Evolutionary conservation across 352 stramenopile genomes (phyloP), one percentile per base, ranked within the genome.

Genomic region (Globisporangium megalacanthum): DNA sequence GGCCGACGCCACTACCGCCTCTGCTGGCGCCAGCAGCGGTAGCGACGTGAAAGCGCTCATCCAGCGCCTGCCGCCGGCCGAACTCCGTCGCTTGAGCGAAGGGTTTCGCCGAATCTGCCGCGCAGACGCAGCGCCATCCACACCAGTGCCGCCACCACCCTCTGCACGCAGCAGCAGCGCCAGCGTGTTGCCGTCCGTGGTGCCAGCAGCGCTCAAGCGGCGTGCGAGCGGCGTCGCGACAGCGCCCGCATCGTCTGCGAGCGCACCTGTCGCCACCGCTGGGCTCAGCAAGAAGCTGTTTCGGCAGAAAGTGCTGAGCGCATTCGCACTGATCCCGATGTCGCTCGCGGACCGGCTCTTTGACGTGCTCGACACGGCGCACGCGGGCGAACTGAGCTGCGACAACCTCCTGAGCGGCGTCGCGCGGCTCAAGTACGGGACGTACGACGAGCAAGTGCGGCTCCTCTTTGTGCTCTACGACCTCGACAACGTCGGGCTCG

Each of bases 391-490:
- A 49, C 52, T 95, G 50, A 88, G 68, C 20, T 70, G 86, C 2
- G 68, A 68, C 17, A 83, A 86, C 20, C 65, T 95, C 20, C 60
- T 95, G 4, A 77, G 71, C 17, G 85, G 81, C 15, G 66, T 95
- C 29, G 79, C 83, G 29, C 78, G 83, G 64, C 77, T 91, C 29
- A 90, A 92, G 60, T 69, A 90, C 44, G 80, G 82, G 15, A 83
- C 79, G 44, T 73, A 72, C 22, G 79, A 91, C 17, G 84, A 92
- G 54, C 82, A 88, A 35, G 66, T 86, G 54, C 79, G 86, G 42
- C 61, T 95, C 51, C 69, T 95, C 11, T 95, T 93, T 54, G 79
- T 75, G 36, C 85, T 95, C 56, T 95, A 95, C 69, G 85, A 95
- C 58, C 59, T 92, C n/a, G 78, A 92, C 52, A 59, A 54, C 13